Evolutionary conservation across 2,329 filamentous ascomycete species (phyloP).

Genomic region (Allantophomopsis lycopodina): DNA sequence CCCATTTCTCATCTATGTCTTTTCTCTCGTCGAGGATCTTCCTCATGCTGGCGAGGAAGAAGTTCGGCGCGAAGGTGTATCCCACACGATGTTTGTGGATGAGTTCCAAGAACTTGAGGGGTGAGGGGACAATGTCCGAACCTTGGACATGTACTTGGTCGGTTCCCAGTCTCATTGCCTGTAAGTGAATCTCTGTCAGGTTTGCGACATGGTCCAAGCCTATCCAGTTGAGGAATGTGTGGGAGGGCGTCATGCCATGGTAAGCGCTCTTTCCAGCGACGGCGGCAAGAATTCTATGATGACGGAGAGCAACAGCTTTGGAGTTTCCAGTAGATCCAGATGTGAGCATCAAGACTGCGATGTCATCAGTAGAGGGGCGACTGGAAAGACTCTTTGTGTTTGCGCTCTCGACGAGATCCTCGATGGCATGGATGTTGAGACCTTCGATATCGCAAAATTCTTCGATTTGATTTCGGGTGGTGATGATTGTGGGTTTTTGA

Average conservation of each 20-base stretch:
- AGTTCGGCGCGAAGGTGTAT: constrained; percentile 30
- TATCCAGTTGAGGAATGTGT: constrained; percentile 23
- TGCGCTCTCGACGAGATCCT: too few species aligned
- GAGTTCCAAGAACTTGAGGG: constrained; percentile 22
- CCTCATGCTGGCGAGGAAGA: constrained; percentile 19
- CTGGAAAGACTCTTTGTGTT: too few species aligned
- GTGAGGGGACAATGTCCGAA: constrained; percentile 25
- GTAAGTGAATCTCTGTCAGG: constrained; percentile 35
- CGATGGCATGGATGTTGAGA: too few species aligned
- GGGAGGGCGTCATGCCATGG: too few species aligned
- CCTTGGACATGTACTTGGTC: constrained; percentile 31
- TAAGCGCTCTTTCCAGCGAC: constrained; percentile 3
- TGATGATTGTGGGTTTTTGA: constrained; percentile 3
- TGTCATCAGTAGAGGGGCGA: neutral
- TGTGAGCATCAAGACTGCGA: constrained; percentile 32
- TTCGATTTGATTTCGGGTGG: neutral
- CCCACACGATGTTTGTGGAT: constrained; percentile 25
- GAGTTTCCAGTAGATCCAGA: constrained; percentile 35
- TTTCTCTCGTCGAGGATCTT: constrained; percentile 1
- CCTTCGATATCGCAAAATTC: neutral
- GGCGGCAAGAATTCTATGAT: constrained; percentile 27
- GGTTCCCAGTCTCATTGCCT: constrained; percentile 24
- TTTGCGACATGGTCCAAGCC: constrained; percentile 38
- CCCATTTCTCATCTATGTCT: constrained; percentile 3
- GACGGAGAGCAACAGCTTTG: constrained; percentile 31